phyloP scores from a whole-genome alignment of 2,329 filamentous ascomycete species.

The Elsinoe australis region DNA sequence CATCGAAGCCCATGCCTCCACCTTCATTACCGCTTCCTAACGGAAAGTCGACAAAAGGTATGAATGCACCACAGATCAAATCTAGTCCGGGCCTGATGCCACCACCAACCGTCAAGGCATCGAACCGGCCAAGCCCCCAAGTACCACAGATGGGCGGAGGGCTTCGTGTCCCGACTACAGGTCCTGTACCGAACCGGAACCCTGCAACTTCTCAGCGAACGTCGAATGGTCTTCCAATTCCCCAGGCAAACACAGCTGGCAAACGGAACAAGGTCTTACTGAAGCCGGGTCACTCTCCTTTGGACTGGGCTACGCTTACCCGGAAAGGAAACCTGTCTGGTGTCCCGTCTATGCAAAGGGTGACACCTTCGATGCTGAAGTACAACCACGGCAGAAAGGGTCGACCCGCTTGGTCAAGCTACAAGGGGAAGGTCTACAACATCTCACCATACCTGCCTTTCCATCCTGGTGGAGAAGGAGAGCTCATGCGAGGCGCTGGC shows the following conservation, averaged over 20 bases:
- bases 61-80: background rate
- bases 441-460: conserved; percentile 82
- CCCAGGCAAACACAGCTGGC: conserved; percentile 34
- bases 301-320: conserved; percentile 89
- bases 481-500: conserved; percentile 68
- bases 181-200: conserved; percentile 43
- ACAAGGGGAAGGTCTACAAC: conserved; percentile 89
- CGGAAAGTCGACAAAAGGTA: no score
- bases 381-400: conserved; percentile 74
- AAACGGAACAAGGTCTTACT: conserved; percentile 62
- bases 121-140: conserved; percentile 18
- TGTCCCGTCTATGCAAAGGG: conserved; percentile 53
- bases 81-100: conserved; percentile 26
- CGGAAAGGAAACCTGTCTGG: conserved; percentile 48
- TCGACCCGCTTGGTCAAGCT: conserved; percentile 80
- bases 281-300: conserved; percentile 82
- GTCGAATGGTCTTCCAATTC: conserved; percentile 30
- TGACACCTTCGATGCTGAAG: conserved; percentile 75
- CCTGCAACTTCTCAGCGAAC: conserved; percentile 26
- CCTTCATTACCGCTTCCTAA: conserved; percentile 28
- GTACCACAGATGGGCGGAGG: conserved; percentile 18
- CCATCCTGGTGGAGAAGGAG: conserved; percentile 77
- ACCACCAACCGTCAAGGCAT: conserved; percentile 20
- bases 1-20: conserved; percentile 14
- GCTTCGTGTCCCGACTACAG: conserved; percentile 38